These are phyloP conservation scores for Nothopassalora personata DNA, from an alignment of 2,329 filamentous ascomycete species.

Conservation along the genomic window DNA sequence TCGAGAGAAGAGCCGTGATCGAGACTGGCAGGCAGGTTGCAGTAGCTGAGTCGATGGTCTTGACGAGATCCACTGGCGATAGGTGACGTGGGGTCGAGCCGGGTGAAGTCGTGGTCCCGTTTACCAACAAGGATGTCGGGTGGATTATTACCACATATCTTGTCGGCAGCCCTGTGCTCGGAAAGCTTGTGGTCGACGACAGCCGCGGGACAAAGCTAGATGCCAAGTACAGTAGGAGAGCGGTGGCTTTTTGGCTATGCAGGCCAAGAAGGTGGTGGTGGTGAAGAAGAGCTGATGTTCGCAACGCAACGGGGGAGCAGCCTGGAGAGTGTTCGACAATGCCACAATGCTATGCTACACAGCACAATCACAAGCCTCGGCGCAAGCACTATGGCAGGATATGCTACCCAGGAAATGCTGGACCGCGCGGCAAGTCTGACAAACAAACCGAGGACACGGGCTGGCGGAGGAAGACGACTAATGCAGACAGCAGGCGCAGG, in stretches of 20 bases:
- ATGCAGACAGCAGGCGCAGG: neutral
- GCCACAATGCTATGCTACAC: too few relatives aligned
- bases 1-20: slow-evolving; percentile 12
- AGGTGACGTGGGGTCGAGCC: neutral
- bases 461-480: neutral
- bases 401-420: neutral
- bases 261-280: neutral
- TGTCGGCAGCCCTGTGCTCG: neutral
- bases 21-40: neutral
- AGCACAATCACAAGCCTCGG: neutral
- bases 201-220: neutral
- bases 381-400: neutral
- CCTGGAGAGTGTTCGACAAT: neutral
- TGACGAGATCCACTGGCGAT: neutral
- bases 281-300: neutral
- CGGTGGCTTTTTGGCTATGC: neutral
- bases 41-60: neutral
- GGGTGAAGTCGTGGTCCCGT: neutral
- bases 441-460: neutral
- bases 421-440: neutral
- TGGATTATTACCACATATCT: neutral
- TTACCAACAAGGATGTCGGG: neutral
- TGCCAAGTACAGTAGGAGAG: neutral
- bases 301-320: neutral
- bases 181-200: neutral